Conservation (phyloP, 176 grass and related monocot genomes). For the Oryza brachyantha region DNA sequence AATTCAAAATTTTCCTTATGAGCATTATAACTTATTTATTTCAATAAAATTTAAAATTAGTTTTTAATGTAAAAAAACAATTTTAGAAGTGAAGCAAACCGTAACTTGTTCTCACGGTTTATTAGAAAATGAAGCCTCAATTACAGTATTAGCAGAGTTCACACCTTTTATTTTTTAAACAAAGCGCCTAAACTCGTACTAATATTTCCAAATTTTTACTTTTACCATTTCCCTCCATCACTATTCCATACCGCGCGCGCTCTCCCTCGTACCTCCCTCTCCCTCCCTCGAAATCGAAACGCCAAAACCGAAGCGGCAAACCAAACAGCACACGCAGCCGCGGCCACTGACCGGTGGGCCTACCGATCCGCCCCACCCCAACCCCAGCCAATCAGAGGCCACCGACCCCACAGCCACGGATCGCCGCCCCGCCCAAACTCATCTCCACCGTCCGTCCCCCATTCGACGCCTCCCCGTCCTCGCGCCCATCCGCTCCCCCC, state of each 20-base stretch:
- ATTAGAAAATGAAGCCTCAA: too few species aligned
- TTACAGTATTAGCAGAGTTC: too few species aligned
- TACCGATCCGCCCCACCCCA: background rate
- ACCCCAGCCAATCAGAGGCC: background rate
- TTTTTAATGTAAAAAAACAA: too few species aligned
- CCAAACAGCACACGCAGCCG: background rate
- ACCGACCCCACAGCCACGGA: background rate
- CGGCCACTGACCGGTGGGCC: background rate
- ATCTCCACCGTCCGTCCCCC: background rate
- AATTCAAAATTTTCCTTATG: too few species aligned
- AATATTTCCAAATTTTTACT: background rate
- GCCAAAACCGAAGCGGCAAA: background rate
- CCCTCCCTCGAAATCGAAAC: background rate
- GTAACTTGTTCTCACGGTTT: too few species aligned
- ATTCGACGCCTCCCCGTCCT: conserved; percentile 6
- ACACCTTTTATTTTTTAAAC: too few species aligned
- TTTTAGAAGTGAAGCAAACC: too few species aligned
- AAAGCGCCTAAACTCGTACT: too few species aligned
- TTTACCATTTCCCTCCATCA: background rate
- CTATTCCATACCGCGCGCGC: too few species aligned
- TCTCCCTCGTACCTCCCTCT: too few species aligned
- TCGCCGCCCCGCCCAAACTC: background rate
- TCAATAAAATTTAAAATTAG: too few species aligned
- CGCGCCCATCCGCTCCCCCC: background rate
- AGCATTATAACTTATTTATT: too few species aligned